Evolutionary conservation across 2,329 filamentous ascomycete species (phyloP).

Genomic region (Pseudocercospora fuligena): DNA sequence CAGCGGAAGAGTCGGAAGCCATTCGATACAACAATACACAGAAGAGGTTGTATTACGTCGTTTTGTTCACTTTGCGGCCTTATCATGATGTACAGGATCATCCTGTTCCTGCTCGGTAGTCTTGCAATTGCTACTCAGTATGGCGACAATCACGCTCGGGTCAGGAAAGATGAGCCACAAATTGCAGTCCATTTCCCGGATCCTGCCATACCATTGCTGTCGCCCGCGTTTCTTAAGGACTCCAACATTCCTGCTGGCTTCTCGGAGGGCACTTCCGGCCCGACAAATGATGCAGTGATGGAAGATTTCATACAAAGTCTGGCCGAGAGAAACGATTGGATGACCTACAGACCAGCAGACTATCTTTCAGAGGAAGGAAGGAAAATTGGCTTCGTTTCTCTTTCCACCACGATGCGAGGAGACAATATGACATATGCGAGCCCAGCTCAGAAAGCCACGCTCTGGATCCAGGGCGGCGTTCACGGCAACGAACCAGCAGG

Average conservation of each 20-base stretch:
- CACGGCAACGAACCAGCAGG: slow-evolving; percentile 47
- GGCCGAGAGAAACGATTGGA: slow-evolving; percentile 42
- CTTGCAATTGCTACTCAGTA: slow-evolving; percentile 28
- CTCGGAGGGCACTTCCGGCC: slow-evolving; percentile 39
- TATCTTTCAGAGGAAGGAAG: slow-evolving; percentile 43
- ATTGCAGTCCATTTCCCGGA: slow-evolving; percentile 43
- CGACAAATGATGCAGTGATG: slow-evolving; percentile 37
- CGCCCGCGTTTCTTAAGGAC: slow-evolving; percentile 40
- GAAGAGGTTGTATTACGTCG: no score
- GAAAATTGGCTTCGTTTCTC: slow-evolving; percentile 40
- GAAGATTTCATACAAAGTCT: slow-evolving; percentile 37
- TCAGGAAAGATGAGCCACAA: slow-evolving; percentile 39
- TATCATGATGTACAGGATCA: not conserved
- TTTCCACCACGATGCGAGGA: slow-evolving; percentile 26
- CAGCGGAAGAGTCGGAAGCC: not conserved
- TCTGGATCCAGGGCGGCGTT: slow-evolving; percentile 45
- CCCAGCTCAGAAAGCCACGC: slow-evolving; percentile 37
- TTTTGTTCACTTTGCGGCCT: not conserved
- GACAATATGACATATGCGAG: slow-evolving; percentile 21
- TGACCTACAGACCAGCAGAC: slow-evolving; percentile 35
- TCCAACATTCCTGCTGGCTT: slow-evolving; percentile 39
- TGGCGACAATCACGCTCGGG: slow-evolving; percentile 40
- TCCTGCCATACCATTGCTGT: slow-evolving; percentile 39
- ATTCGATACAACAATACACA: not conserved
- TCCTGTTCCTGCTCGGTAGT: not conserved